These are phyloP conservation scores for Debaryomyces maramus DNA, from an alignment of 805 yeast genomes.

Conservation along the genomic window DNA sequence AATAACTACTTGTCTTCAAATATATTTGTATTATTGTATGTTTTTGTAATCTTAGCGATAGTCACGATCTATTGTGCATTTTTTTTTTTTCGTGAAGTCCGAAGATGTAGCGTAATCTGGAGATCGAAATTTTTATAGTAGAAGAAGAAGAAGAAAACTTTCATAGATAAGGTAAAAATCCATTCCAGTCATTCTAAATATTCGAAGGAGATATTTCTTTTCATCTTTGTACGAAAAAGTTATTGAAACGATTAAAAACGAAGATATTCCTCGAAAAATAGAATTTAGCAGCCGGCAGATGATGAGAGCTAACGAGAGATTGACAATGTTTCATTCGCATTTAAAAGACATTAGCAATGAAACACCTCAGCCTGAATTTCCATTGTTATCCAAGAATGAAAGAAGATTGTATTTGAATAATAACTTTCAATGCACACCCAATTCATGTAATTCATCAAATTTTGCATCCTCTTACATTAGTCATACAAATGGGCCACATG, in stretches of 20 bases:
- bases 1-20: background rate
- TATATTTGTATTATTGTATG: constrained; percentile 1
- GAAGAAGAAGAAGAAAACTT: too few species aligned
- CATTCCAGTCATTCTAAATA: too few species aligned
- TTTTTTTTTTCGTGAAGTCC: background rate
- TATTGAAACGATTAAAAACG: background rate
- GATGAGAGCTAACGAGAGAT: constrained; percentile 14
- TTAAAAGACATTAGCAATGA: constrained; percentile 7
- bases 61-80: background rate
- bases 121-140: too few species aligned
- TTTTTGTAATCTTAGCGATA: background rate
- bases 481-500: too few species aligned
- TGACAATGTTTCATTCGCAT: constrained; percentile 20
- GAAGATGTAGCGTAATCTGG: too few species aligned
- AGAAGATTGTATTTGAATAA: constrained; percentile 11
- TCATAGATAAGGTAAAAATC: too few species aligned
- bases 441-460: background rate
- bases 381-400: constrained; percentile 15
- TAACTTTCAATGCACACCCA: constrained; percentile 2
- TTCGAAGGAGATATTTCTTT: too few species aligned
- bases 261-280: background rate
- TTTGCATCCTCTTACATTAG: background rate
- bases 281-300: background rate
- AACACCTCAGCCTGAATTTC: constrained; percentile 15
- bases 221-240: too few species aligned